phyloP scores from a whole-genome alignment of 768 basidiomycete genomes.

The Cystofilobasidium bisporidii region DNA sequence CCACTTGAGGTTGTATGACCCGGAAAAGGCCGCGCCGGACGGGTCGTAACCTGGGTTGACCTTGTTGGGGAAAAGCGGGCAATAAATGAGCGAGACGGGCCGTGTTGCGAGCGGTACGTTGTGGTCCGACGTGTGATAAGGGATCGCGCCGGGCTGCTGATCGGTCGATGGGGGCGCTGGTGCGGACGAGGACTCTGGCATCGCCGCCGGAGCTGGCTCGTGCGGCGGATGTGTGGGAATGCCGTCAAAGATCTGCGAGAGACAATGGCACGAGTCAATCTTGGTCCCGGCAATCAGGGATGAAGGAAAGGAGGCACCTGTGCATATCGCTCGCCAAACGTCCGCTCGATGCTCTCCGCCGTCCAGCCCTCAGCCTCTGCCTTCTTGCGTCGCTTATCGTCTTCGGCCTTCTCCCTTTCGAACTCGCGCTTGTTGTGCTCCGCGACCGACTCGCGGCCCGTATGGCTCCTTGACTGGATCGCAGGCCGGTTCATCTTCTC shows the following conservation, averaged over 20 bases:
- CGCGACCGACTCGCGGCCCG: not conserved
- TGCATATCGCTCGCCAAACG: constrained; percentile 27
- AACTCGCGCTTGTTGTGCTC: constrained; percentile 14
- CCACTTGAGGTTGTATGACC: constrained; percentile 25
- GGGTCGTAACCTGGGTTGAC: constrained; percentile 21
- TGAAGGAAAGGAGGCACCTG: constrained; percentile 7
- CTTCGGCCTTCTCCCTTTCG: constrained; percentile 15
- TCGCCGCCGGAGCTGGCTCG: not conserved
- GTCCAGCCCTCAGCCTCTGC: constrained; percentile 26
- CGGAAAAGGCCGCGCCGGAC: constrained; percentile 11
- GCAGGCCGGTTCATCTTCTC: not conserved
- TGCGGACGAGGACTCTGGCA: not conserved
- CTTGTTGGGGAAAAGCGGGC: constrained; percentile 8
- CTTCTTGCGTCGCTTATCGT: constrained; percentile 17
- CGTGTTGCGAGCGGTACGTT: constrained; percentile 24
- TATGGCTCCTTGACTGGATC: not conserved
- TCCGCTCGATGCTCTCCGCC: constrained; percentile 21
- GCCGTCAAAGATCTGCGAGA: constrained; percentile 25
- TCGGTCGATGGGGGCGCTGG: not conserved
- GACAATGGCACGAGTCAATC: not conserved
- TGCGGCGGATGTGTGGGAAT: constrained; percentile 11
- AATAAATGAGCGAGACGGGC: constrained; percentile 15
- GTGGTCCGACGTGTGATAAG: constrained; percentile 24
- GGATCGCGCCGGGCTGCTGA: constrained; percentile 8
- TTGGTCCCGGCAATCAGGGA: not conserved